A percentile compares a stretch with the other conserved stretches of the same genome.
Evolutionary conservation across 768 basidiomycete species (phyloP).

Genomic region (Leccinellum rugosiceps): DNA sequence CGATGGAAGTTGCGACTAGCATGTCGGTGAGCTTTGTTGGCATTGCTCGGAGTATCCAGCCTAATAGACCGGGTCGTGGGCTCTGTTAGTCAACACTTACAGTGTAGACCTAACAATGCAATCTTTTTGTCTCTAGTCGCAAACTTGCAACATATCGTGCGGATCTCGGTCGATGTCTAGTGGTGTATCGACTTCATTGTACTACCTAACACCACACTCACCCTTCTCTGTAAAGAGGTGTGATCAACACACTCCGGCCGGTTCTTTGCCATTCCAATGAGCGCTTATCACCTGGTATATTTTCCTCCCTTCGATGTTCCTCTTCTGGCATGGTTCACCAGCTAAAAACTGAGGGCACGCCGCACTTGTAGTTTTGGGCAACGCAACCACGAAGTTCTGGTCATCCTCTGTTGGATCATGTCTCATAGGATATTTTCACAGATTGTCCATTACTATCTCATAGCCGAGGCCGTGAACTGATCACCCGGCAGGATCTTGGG

Average conservation of each 20-base stretch:
- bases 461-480: not conserved
- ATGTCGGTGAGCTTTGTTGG: slow-evolving; percentile 6
- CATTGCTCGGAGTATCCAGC: not conserved
- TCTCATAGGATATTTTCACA: not conserved
- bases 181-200: not conserved
- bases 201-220: not conserved
- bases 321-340: not conserved
- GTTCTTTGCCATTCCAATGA: not conserved
- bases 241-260: not conserved
- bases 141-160: not conserved
- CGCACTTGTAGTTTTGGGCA: not conserved
- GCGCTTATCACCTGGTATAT: not conserved
- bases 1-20: slow-evolving; percentile 85
- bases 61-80: not conserved
- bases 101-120: not conserved
- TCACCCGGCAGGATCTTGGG: not conserved
- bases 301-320: not conserved
- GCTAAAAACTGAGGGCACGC: not conserved
- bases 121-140: not conserved
- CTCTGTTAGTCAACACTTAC: not conserved
- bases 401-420: not conserved
- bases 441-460: not conserved
- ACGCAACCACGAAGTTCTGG: not conserved
- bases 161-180: not conserved
- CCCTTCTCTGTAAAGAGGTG: not conserved